These are phyloP conservation scores for Populus simonii DNA, from an alignment of 345 rosid genomes.

Conservation along the genomic window DNA sequence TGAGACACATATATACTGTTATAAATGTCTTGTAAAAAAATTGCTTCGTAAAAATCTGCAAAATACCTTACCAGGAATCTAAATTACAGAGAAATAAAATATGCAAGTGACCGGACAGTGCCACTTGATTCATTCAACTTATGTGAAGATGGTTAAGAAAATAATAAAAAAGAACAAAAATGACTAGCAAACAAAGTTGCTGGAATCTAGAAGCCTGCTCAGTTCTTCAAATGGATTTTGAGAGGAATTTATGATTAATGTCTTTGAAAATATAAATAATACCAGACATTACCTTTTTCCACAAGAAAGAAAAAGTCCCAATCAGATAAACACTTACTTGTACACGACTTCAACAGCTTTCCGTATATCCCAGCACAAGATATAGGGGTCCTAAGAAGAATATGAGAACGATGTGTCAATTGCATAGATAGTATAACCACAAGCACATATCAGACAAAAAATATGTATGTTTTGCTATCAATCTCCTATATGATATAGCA, in stretches of 20 bases:
- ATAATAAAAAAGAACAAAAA: neutral
- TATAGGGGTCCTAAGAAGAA: slow-evolving; percentile 75
- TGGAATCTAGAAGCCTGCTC: neutral
- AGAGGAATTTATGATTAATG: neutral
- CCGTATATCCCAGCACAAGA: slow-evolving; percentile 91
- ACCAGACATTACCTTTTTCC: neutral
- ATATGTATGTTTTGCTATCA: neutral
- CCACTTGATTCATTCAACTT: neutral
- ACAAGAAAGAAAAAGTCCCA: neutral
- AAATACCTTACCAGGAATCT: neutral
- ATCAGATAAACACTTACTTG: slow-evolving; percentile 51
- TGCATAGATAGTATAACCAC: neutral
- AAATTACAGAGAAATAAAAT: neutral
- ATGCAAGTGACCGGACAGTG: neutral
- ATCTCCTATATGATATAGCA: neutral
- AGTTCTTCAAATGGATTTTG: neutral
- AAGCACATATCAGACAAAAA: neutral
- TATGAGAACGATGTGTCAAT: slow-evolving; percentile 4
- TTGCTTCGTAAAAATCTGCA: neutral
- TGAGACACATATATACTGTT: neutral
- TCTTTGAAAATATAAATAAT: neutral
- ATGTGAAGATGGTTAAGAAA: neutral
- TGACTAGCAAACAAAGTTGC: neutral
- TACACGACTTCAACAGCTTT: slow-evolving; percentile 83
- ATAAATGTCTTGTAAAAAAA: neutral